Evolutionary conservation across 2,329 filamentous ascomycete species (phyloP).

Genomic region (Biscogniauxia marginata): DNA sequence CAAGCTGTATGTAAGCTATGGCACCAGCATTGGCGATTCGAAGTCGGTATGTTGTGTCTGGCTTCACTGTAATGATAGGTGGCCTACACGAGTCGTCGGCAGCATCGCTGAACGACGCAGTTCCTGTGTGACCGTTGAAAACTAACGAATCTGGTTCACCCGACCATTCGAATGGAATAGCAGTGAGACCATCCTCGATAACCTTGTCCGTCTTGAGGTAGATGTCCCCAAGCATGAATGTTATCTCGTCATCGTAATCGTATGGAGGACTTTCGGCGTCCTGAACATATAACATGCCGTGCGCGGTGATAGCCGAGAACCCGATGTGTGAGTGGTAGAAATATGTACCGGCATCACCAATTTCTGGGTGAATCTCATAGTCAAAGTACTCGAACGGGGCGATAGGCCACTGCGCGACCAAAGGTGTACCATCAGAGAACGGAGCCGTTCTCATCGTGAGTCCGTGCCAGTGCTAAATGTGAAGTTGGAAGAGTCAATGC

Average conservation of each 20-base stretch:
- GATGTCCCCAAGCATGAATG: slow-evolving; percentile 55
- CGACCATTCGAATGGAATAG: slow-evolving; percentile 53
- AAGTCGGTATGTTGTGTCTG: slow-evolving; percentile 60
- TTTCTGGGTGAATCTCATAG: slow-evolving; percentile 58
- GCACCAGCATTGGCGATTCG: slow-evolving; percentile 58
- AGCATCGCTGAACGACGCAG: slow-evolving; percentile 35
- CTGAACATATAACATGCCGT: slow-evolving; percentile 59
- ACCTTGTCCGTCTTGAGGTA: slow-evolving; percentile 52
- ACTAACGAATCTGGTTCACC: slow-evolving; percentile 58
- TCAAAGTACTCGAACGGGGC: slow-evolving; percentile 62
- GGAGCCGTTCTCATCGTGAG: slow-evolving; percentile 57
- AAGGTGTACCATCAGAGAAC: slow-evolving; percentile 63
- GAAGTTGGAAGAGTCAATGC: slow-evolving; percentile 9
- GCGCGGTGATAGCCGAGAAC: slow-evolving; percentile 58
- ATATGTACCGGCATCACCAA: slow-evolving; percentile 59
- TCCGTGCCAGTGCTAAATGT: slow-evolving; percentile 64
- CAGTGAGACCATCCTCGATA: slow-evolving; percentile 50
- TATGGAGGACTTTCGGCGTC: slow-evolving; percentile 49
- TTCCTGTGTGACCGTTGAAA: slow-evolving; percentile 55
- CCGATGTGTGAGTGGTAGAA: slow-evolving; percentile 69
- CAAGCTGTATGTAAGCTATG: slow-evolving; percentile 52
- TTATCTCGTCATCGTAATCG: slow-evolving; percentile 60
- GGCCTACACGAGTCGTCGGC: slow-evolving; percentile 40
- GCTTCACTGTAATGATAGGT: slow-evolving; percentile 56
- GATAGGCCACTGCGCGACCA: slow-evolving; percentile 65